Percentiles rank a stretch among this genome's conserved stretches.
Evolutionary conservation across 2,329 filamentous ascomycete species (phyloP).

Genomic region (Coniosporium tulheliwenetii): DNA sequence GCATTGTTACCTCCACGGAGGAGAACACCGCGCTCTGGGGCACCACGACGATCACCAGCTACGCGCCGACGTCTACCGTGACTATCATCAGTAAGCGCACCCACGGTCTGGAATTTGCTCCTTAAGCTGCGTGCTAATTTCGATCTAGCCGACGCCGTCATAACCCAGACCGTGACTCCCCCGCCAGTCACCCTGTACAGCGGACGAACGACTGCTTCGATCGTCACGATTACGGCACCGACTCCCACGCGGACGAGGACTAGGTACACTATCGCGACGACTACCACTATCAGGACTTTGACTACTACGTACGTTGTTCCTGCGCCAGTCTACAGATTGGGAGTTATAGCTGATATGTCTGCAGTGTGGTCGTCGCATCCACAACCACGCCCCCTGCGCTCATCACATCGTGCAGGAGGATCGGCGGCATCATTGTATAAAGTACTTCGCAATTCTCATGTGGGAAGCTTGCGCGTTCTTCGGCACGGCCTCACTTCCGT

Average conservation of each 20-base stretch:
- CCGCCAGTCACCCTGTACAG: conserved; percentile 9
- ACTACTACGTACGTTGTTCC: conserved; percentile 8
- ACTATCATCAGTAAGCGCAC: conserved; percentile 6
- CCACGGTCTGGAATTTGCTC: background rate
- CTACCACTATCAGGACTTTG: conserved; percentile 6
- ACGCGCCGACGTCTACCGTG: conserved; percentile 1
- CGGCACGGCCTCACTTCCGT: too few species aligned
- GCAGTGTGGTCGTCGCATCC: conserved; percentile 9
- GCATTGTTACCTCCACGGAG: conserved; percentile 17
- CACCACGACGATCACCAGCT: background rate
- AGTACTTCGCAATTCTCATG: background rate
- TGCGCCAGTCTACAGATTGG: background rate
- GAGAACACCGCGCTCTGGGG: background rate
- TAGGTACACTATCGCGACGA: conserved; percentile 8
- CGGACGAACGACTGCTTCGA: conserved; percentile 7
- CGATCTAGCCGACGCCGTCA: background rate
- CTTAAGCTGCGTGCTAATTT: background rate
- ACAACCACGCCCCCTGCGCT: conserved; percentile 9
- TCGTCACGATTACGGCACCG: conserved; percentile 11
- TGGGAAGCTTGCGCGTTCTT: too few species aligned
- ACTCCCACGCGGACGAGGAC: conserved; percentile 12
- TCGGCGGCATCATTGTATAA: background rate
- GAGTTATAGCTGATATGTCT: conserved; percentile 1
- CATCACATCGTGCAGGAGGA: background rate
- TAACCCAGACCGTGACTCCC: conserved; percentile 9